phyloP scores from a whole-genome alignment of 1,139 yeast species.

The Scheffersomyces insectosa region DNA sequence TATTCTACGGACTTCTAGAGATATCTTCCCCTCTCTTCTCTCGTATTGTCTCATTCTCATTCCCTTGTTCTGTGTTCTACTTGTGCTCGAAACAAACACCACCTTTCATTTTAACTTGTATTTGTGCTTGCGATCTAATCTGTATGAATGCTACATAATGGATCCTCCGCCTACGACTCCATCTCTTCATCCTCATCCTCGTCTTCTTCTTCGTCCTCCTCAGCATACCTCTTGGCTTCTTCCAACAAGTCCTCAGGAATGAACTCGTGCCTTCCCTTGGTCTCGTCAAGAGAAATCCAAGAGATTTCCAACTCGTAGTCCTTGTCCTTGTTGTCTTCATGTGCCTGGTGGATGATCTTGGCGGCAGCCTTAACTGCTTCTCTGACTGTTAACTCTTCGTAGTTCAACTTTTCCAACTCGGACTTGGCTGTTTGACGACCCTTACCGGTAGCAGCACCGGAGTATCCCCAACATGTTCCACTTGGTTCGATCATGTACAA shows the following conservation, averaged over 20 bases:
- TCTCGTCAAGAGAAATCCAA: slow-evolving; percentile 75
- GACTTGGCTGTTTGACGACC: slow-evolving; percentile 97
- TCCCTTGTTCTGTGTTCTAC: too few species aligned
- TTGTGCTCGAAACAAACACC: too few species aligned
- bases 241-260: slow-evolving; percentile 76
- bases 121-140: too few species aligned
- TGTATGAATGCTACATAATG: neutral
- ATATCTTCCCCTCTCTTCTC: too few species aligned
- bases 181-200: slow-evolving; percentile 53
- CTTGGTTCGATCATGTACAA: slow-evolving; percentile 97
- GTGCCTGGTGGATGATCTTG: slow-evolving; percentile 87
- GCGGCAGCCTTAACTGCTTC: slow-evolving; percentile 96
- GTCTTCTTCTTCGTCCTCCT: slow-evolving; percentile 78
- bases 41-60: too few species aligned
- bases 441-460: slow-evolving; percentile 97
- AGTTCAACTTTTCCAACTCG: slow-evolving; percentile 87
- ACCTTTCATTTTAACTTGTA: too few species aligned
- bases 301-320: slow-evolving; percentile 94
- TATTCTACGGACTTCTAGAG: too few species aligned
- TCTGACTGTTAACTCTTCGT: slow-evolving; percentile 63
- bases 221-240: slow-evolving; percentile 82
- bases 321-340: slow-evolving; percentile 96
- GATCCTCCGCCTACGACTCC: slow-evolving; percentile 18
- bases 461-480: slow-evolving; percentile 96
- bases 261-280: slow-evolving; percentile 76